Evolutionary conservation across 202 grass and related monocot species (phyloP), one percentile per base, ranked within the genome.

Genomic region (Panicum hallii): DNA sequence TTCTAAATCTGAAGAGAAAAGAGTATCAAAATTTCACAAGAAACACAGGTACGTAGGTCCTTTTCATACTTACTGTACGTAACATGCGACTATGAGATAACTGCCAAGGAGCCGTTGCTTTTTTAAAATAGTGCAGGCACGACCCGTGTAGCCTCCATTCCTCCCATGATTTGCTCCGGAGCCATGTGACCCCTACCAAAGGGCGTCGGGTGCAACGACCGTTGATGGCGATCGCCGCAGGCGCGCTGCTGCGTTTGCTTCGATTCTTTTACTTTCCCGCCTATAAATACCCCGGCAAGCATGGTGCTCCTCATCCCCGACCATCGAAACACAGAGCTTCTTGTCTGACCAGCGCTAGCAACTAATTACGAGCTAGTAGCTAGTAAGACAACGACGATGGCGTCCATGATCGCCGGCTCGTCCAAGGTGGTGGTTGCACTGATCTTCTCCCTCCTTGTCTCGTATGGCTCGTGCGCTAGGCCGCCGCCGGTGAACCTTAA

Each of bases 281-380:
- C 88, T 90, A 90, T 90, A 86, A 90, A 78, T 86, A 62, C 57
- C 52, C 74, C 67, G 13, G 73, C 79, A 66, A 82, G 44, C 36
- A 38, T 4, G 36, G 28, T 78, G 48, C 73, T 67, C 44, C 36
- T 54, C 32, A 32, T 32, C 69, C 52, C 56, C 50, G 6, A 84
- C 22, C 73, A 83, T 46, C 84, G 9, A 73, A 13, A 45, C 80
- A 47, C 63, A 86, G n/a, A 90, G 40, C 42, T 45, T 82, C 54
- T 68, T 38, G 67, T 72, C 46, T 82, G 56, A 60, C 28, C 42
- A 64, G 20, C 17, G 6, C 58, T 36, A 7, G 13, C 72, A 49
- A 1, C 32, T 4, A 64, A 63, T 26, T 26, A 26, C 1, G 6
- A 47, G n/a, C 43, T 47, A 40, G 46, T 26, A 26, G 63, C 67